Percentiles rank a stretch among this genome's conserved stretches.
Evolutionary conservation across 2,329 filamentous ascomycete genomes (phyloP).

Genomic region (Aspergillus intermedius): DNA sequence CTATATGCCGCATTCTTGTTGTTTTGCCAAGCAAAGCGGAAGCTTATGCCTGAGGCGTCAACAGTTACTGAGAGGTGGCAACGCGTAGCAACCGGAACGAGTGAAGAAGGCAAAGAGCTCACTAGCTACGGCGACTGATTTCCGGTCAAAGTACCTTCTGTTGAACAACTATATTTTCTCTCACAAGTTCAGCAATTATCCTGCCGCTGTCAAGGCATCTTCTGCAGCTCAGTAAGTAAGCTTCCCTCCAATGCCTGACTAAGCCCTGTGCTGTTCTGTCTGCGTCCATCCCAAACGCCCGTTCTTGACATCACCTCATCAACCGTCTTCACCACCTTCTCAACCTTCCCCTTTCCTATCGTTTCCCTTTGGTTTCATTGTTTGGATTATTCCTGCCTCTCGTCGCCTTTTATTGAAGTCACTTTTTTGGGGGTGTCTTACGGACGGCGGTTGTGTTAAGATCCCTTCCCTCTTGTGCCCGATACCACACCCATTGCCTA

Average conservation of each 20-base stretch:
- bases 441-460: constrained; percentile 11
- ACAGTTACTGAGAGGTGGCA: background rate
- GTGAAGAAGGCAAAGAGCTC: background rate
- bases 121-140: too few relatives aligned
- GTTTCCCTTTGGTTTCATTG: constrained; percentile 8
- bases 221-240: constrained; percentile 16
- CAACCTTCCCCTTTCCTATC: constrained; percentile 11
- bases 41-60: background rate
- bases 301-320: constrained; percentile 33
- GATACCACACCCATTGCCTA: constrained; percentile 23
- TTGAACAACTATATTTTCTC: background rate
- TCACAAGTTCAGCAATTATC: background rate
- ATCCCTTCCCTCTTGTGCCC: constrained; percentile 22
- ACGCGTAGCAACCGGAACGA: constrained; percentile 3
- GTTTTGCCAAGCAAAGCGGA: background rate
- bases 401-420: background rate
- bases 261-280: constrained; percentile 28
- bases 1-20: background rate
- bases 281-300: constrained; percentile 21
- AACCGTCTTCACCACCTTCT: constrained; percentile 17
- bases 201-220: background rate
- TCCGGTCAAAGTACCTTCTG: too few relatives aligned
- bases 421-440: constrained; percentile 6
- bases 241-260: constrained; percentile 22
- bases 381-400: constrained; percentile 5